These are phyloP conservation scores for Solanum chacoense DNA, from an alignment of 305 asterid genomes.

Conservation along the genomic window DNA sequence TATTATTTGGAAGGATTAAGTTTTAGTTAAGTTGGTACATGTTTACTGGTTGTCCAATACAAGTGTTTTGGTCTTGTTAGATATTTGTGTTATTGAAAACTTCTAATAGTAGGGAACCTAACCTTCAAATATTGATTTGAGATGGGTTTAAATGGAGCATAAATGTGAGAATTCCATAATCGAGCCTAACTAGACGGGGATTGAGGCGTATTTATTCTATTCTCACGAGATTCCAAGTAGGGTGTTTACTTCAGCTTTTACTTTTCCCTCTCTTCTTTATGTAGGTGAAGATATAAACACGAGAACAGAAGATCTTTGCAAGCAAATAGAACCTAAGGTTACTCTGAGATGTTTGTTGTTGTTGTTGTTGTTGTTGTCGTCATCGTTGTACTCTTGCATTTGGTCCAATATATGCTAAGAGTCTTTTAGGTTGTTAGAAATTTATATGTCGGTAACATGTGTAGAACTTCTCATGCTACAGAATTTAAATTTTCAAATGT, in stretches of 20 bases:
- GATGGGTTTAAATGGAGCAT: neutral
- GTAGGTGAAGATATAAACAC: neutral
- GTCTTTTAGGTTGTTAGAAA: neutral
- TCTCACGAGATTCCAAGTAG: neutral
- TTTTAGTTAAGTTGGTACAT: neutral
- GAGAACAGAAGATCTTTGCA: neutral
- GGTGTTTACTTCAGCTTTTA: neutral
- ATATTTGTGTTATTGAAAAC: neutral
- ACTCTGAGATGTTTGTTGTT: neutral
- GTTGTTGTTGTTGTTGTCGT: neutral
- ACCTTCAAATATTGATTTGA: neutral
- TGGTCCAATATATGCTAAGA: neutral
- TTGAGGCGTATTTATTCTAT: neutral
- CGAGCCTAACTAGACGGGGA: neutral
- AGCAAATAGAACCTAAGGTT: neutral
- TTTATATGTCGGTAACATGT: neutral
- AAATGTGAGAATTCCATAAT: neutral
- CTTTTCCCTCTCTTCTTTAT: neutral
- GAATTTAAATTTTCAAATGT: neutral
- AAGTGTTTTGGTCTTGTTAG: neutral
- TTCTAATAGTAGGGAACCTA: neutral
- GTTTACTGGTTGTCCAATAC: neutral
- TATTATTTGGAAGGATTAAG: neutral
- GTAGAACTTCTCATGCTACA: neutral
- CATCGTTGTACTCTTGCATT: neutral